A percentile compares a stretch with the other conserved stretches of the same genome.
Evolutionary conservation across 179 eudicot species (phyloP).

Genomic region (Beta macrorhiza): DNA sequence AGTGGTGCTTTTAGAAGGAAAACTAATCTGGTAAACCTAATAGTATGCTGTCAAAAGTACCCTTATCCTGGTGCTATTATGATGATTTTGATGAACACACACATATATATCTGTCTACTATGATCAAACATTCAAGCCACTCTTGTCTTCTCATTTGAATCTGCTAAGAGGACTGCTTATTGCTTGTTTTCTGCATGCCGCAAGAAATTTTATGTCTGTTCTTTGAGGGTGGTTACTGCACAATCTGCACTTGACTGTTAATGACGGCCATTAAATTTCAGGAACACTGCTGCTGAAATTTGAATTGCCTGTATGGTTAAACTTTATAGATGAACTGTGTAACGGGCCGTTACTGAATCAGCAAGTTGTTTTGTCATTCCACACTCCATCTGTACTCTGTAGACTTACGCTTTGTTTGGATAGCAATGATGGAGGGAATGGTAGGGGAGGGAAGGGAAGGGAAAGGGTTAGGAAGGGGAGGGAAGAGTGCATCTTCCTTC

Average conservation of each 20-base stretch:
- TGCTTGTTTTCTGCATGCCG: background rate
- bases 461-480: too few relatives aligned
- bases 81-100: background rate
- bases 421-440: too few relatives aligned
- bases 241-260: background rate
- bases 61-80: background rate
- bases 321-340: background rate
- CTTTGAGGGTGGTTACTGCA: background rate
- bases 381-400: background rate
- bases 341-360: background rate
- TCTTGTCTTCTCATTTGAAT: background rate
- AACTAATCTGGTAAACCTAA: background rate
- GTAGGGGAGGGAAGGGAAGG: too few relatives aligned
- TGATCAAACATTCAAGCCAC: background rate
- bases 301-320: background rate
- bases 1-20: background rate
- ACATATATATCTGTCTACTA: background rate
- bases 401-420: background rate
- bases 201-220: background rate
- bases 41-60: background rate
- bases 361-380: background rate
- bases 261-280: background rate
- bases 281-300: background rate
- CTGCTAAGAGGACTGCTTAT: background rate
- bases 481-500: too few relatives aligned